Base-by-base conservation (phyloP, 2,329 filamentous ascomycete genomes). In the Fusarium sp. region DNA sequence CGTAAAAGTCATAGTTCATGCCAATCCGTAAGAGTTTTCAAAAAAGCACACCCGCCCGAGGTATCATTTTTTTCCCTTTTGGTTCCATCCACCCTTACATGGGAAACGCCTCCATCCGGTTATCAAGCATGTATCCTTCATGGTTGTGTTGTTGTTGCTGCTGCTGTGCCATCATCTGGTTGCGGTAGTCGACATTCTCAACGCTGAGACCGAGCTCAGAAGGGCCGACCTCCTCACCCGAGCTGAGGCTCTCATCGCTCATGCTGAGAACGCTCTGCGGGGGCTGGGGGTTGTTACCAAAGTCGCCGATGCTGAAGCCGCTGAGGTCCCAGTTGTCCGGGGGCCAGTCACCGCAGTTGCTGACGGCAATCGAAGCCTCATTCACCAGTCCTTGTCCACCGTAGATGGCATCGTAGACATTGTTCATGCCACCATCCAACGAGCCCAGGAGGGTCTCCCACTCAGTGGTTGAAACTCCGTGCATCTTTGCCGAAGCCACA, bases 331-430 rank as follows among this genome's bases (percentile, higher is more conserved):
- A 91, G 2, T 87, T 83, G 68, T 90, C 88, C 0, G 88, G 87
- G 2, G 89, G 88, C 90, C 89, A 91, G 61, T 85, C 84, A 22
- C 80, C 81, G 40, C 81, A 78, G 57, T 79, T 79, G 16, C 83
- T 80, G n/a, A 82, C 84, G 0, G 85, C 79, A 20, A 87, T 82
- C 13, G 87, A 82, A 24, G 87, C 84, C 37, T 86, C 83, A 35
- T 87, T 80, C 5, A 83, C 84, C 70, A 85, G 82, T 54, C 86
- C 86, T 11, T 88, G 87, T 0, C 93, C 93, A 40, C 93, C 93
- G 75, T 95, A 95, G 64, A 94, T 94, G 45, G 92, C 92, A 79
- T 94, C 92, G 81, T 94, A 96, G n/a, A 97, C 92, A 79, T 96
- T 97, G 63, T 92, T 90, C 73, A 92, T 89, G 1, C 94, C 94